Evolutionary conservation across 2,329 filamentous ascomycete species (phyloP).

Genomic region (Metarhizium guizhouense): DNA sequence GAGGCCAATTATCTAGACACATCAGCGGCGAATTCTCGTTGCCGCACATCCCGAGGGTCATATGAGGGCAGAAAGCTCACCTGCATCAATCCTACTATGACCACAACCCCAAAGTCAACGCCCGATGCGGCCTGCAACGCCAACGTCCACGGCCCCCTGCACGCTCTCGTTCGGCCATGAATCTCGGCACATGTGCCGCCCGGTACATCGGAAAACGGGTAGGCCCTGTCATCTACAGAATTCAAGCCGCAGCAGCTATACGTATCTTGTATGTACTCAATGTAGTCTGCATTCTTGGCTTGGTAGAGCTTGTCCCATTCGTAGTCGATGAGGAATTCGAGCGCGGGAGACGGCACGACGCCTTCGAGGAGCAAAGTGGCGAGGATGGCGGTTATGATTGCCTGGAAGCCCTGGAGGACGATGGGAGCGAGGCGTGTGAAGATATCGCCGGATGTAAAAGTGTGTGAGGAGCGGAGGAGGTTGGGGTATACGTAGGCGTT

Average conservation of each 20-base stretch:
- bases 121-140: constrained; percentile 45
- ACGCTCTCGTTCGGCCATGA: constrained; percentile 37
- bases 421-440: constrained; percentile 15
- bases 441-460: constrained; percentile 15
- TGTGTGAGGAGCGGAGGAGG: constrained; percentile 17
- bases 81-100: constrained; percentile 47
- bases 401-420: constrained; percentile 32
- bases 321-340: constrained; percentile 45
- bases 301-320: constrained; percentile 47
- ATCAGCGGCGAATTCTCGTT: not conserved
- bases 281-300: constrained; percentile 36
- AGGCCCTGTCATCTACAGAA: constrained; percentile 48
- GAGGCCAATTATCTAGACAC: constrained; percentile 20
- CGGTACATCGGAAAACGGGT: constrained; percentile 40
- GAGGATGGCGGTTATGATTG: constrained; percentile 31
- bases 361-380: constrained; percentile 33
- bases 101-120: constrained; percentile 43
- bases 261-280: constrained; percentile 55
- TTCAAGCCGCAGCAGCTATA: constrained; percentile 59
- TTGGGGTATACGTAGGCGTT: constrained; percentile 27
- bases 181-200: constrained; percentile 31
- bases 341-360: constrained; percentile 20
- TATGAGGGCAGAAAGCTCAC: constrained; percentile 24
- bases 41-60: not conserved
- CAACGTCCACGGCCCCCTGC: constrained; percentile 46